phyloP scores from a whole-genome alignment of 805 yeast species.

The Myxozyma nipponensis region DNA sequence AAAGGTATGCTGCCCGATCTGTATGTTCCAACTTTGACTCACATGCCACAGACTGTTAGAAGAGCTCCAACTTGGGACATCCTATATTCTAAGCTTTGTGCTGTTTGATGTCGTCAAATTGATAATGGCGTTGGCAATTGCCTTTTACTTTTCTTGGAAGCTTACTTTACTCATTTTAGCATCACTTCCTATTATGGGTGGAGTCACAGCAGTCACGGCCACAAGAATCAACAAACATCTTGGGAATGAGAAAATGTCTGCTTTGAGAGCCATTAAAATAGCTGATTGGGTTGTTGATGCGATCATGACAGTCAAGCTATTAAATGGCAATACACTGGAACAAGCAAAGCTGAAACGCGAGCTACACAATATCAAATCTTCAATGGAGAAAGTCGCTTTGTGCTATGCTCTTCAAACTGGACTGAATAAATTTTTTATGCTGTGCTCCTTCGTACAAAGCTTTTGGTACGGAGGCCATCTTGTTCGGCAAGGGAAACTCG shows the following conservation, averaged over 20 bases:
- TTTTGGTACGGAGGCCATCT: conserved; percentile 84
- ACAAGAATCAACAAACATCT: conserved; percentile 49
- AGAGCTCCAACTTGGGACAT: conserved; percentile 19
- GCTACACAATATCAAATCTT: conserved; percentile 40
- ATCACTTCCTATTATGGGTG: conserved; percentile 62
- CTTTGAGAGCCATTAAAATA: conserved; percentile 55
- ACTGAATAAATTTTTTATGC: conserved; percentile 51
- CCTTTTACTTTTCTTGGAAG: conserved; percentile 80
- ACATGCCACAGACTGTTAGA: conserved; percentile 13
- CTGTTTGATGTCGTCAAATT: conserved; percentile 6
- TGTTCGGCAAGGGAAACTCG: conserved; percentile 49
- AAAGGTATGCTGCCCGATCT: conserved; percentile 9
- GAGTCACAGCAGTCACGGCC: conserved; percentile 50
- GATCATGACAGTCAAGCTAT: conserved; percentile 56
- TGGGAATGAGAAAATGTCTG: conserved; percentile 51
- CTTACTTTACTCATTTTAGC: conserved; percentile 75
- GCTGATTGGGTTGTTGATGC: conserved; percentile 68
- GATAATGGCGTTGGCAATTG: conserved; percentile 44
- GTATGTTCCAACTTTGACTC: not conserved
- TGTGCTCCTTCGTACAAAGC: conserved; percentile 82
- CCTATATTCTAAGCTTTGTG: conserved; percentile 3
- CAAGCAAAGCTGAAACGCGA: conserved; percentile 40
- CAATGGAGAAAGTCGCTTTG: conserved; percentile 8
- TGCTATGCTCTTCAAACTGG: conserved; percentile 56
- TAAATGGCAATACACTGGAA: conserved; percentile 57